A percentile compares a stretch with the other conserved stretches of the same genome.
Evolutionary conservation across 805 yeast genomes (phyloP).

Genomic region (Yamadazyma phyllophila): DNA sequence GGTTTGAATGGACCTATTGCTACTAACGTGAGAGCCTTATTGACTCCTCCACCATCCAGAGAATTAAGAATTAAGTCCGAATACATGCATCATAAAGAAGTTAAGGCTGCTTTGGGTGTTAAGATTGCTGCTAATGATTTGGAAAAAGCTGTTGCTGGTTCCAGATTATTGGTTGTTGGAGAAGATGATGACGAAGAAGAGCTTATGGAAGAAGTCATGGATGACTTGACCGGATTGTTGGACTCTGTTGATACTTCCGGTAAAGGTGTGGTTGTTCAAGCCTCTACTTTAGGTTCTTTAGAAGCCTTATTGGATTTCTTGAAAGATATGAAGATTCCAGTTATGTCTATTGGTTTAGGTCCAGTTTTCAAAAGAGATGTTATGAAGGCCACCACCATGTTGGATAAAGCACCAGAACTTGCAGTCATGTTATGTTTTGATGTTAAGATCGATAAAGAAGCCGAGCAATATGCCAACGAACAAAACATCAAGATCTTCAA

Average conservation of each 20-base stretch:
- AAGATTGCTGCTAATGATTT: slow-evolving; percentile 97
- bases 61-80: slow-evolving; percentile 97
- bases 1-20: slow-evolving; percentile 99
- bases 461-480: slow-evolving; percentile 95
- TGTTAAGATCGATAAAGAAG: slow-evolving; percentile 95
- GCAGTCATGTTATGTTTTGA: slow-evolving; percentile 99
- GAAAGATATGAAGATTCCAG: slow-evolving; percentile 98
- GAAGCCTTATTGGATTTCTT: slow-evolving; percentile 97
- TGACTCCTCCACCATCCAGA: slow-evolving; percentile 96
- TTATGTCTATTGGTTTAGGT: slow-evolving; percentile 96
- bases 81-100: slow-evolving; percentile 94
- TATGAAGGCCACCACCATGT: slow-evolving; percentile 95
- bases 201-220: slow-evolving; percentile 97
- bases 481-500: slow-evolving; percentile 88
- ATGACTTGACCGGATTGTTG: slow-evolving; percentile 89
- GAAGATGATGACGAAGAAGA: slow-evolving; percentile 98
- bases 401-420: slow-evolving; percentile 90
- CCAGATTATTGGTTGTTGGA: slow-evolving; percentile 90
- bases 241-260: slow-evolving; percentile 95
- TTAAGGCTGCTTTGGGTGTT: slow-evolving; percentile 98
- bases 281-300: slow-evolving; percentile 95
- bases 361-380: slow-evolving; percentile 98
- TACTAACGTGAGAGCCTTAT: slow-evolving; percentile 89
- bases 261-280: slow-evolving; percentile 97
- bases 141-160: slow-evolving; percentile 99